phyloP scores from a whole-genome alignment of 495 filamentous ascomycete species.

The Copromyces sp. region DNA sequence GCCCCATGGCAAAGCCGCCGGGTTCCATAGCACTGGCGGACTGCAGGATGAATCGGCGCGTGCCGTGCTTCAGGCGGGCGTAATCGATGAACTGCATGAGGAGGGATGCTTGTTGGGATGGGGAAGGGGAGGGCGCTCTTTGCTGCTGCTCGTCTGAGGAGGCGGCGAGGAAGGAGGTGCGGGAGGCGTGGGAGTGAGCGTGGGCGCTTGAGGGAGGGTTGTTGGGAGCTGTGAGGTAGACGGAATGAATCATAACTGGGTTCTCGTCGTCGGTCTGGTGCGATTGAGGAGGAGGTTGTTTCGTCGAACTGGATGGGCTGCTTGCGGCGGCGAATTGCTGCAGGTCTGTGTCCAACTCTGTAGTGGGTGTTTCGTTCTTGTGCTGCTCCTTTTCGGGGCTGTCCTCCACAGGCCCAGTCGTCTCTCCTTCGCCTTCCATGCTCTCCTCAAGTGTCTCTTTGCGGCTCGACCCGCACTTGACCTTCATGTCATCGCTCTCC shows the following conservation, averaged over 20 bases:
- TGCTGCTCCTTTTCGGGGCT: no score
- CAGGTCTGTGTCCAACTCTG: background rate
- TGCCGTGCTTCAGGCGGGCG: constrained; percentile 22
- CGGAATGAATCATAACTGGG: constrained; percentile 13
- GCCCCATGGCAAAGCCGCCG: constrained; percentile 25
- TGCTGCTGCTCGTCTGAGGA: background rate
- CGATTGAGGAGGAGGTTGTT: background rate
- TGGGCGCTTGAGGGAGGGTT: background rate
- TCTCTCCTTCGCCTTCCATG: background rate
- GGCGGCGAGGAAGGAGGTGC: background rate
- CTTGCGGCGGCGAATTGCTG: background rate
- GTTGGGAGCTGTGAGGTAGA: constrained; percentile 30
- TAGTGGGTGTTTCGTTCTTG: background rate
- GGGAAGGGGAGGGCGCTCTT: background rate
- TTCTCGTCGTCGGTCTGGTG: background rate
- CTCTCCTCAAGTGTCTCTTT: background rate
- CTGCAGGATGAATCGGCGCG: constrained; percentile 35
- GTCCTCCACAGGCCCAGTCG: background rate
- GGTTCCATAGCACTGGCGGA: constrained; percentile 26
- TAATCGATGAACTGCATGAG: constrained; percentile 33
- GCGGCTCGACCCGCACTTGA: background rate
- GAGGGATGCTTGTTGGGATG: constrained; percentile 1
- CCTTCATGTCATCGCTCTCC: background rate
- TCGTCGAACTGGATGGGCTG: background rate
- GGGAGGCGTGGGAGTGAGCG: background rate